Evolutionary conservation across 495 filamentous ascomycete species (phyloP).

Genomic region (Chaetomidium leptoderma): DNA sequence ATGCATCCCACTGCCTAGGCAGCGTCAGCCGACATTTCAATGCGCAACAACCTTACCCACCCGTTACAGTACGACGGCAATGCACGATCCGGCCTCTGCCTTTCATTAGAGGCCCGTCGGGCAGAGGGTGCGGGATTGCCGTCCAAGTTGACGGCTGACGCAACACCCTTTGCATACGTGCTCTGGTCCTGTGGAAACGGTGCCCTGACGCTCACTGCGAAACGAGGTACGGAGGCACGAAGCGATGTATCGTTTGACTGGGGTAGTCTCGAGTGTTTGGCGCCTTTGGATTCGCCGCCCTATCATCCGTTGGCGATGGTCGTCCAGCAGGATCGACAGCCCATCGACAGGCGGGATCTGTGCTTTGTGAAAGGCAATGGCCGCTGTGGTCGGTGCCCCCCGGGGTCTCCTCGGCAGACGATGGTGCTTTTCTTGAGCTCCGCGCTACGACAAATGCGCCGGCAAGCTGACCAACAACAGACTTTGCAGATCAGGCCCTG

Average conservation of each 20-base stretch:
- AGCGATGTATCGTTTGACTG: no score
- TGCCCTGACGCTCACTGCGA: no score
- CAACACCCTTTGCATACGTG: no score
- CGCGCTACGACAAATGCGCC: neutral
- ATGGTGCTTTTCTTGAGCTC: neutral
- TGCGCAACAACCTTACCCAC: neutral
- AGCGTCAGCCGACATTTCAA: neutral
- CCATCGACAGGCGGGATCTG: neutral
- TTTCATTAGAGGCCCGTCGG: neutral
- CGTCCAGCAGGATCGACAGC: neutral
- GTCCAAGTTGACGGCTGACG: no score
- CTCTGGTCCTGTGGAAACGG: no score
- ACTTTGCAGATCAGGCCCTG: neutral
- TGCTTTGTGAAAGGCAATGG: neutral
- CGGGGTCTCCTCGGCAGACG: neutral
- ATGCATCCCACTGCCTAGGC: neutral
- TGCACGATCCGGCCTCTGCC: conserved; percentile 1
- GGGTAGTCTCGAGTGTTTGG: neutral
- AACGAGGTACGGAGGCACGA: no score
- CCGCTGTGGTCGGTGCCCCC: neutral
- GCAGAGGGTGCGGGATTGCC: no score
- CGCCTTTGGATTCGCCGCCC: neutral
- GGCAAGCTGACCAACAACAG: neutral
- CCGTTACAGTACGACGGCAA: neutral
- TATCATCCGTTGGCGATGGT: neutral